Base-by-base conservation (phyloP, 768 basidiomycete genomes). In the Panellus pusillus region DNA sequence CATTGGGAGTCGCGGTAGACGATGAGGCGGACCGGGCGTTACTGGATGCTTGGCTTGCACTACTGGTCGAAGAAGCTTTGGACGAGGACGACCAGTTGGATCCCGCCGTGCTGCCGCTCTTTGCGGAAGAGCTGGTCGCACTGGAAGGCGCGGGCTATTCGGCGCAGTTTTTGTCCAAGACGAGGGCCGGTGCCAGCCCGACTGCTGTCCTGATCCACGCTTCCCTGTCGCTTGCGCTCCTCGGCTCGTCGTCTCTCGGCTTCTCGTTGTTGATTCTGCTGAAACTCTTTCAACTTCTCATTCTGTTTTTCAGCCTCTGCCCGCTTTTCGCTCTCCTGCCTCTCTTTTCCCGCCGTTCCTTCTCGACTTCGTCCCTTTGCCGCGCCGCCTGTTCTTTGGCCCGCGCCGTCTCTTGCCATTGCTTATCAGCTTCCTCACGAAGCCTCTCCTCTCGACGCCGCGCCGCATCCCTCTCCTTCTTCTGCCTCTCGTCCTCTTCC, bases 221-320 rank as follows among this genome's bases (percentile, higher is more conserved):
- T 78, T 47, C 74, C 72, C 42, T 78, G 76, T 9, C 74, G 70
- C 61, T 75, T 77, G 28, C 78, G 74, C 54, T 80, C 77, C 50
- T 75, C 74, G n/a, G 65, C 58, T 12, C 69, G 71, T n/a, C 70
- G 71, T 45, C 61, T 70, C 45, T 77, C 75, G 38, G 75, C 75
- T 40, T 73, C 77, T n/a, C 76, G 70, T 55, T 68, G 68, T 35
- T 35, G 32, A 35, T 35, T 35, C 14, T 35, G 32, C 37, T 69
- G 70, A 60, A 69, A 76, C 31, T 79, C 73, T 52, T 72, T 67
- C 57, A 76, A 74, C 53, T 74, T 72, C 31, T 54, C 29, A 24
- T 44, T 38, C 28, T 63, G 54, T 44, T 71, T 69, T 42, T 69
- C 69, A 45, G 70, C 67, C 32, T 69, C 68, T 44, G 63, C 63